Conservation (phyloP, 1,139 yeast genomes). For the Pichia sorboxylosa region DNA sequence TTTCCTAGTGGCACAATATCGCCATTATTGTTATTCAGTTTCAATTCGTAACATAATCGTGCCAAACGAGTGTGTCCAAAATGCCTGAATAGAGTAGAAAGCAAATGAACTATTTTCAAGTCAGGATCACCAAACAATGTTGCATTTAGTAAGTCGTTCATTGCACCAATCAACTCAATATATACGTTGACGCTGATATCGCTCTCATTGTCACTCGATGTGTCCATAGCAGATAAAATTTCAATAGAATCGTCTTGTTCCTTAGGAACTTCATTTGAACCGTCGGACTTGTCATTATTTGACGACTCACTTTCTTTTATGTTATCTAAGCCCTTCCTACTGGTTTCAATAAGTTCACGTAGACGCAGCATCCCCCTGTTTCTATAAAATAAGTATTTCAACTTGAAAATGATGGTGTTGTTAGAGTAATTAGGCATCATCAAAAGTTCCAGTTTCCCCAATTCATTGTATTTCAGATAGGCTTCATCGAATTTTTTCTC, state of each 20-base stretch:
- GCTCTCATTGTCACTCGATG: conserved; percentile 1
- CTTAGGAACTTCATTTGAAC: conserved; percentile 15
- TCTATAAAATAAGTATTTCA: conserved; percentile 68
- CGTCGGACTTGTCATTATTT: conserved; percentile 11
- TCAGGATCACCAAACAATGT: conserved; percentile 58
- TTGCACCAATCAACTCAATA: conserved; percentile 26
- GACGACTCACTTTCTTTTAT: not conserved
- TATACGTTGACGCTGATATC: conserved; percentile 12
- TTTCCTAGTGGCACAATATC: not conserved
- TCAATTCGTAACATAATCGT: conserved; percentile 55
- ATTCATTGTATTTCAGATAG: conserved; percentile 40
- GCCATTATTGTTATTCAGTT: conserved; percentile 20
- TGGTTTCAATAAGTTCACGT: conserved; percentile 31
- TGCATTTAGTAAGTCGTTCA: conserved; percentile 47
- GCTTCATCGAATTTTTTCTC: conserved; percentile 38
- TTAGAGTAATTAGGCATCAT: conserved; percentile 29
- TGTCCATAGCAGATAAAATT: not conserved
- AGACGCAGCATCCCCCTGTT: conserved; percentile 70
- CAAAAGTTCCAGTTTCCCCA: conserved; percentile 61
- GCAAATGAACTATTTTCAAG: conserved; percentile 34
- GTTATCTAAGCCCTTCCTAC: conserved; percentile 5
- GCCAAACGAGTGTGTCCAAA: conserved; percentile 42
- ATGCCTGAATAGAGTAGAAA: conserved; percentile 38
- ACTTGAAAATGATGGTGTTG: conserved; percentile 56
- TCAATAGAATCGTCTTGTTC: conserved; percentile 1